phyloP scores from a whole-genome alignment of 208 protist species.

The Strigomonas culicis region DNA sequence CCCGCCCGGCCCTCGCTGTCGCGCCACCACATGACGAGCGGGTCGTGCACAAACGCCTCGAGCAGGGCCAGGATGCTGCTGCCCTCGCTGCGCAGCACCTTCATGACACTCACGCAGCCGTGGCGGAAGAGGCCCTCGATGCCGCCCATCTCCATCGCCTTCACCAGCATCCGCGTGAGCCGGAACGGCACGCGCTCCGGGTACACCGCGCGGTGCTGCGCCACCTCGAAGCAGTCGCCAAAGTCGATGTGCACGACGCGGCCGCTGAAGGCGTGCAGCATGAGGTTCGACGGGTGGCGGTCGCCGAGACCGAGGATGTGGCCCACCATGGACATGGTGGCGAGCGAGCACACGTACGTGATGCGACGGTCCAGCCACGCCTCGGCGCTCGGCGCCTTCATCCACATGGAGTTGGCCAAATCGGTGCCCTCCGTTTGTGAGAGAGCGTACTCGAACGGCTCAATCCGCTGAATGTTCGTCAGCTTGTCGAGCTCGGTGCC shows the following conservation, averaged over 20 bases:
- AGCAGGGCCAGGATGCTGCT: slow-evolving; percentile 98
- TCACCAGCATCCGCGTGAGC: slow-evolving; percentile 99
- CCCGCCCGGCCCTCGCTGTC: slow-evolving; percentile 21
- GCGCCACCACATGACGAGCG: slow-evolving; percentile 99
- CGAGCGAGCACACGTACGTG: slow-evolving; percentile 99
- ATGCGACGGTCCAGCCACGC: slow-evolving; percentile 98
- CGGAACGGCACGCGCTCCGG: slow-evolving; percentile 99
- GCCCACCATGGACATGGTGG: slow-evolving; percentile 99
- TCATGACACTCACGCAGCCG: slow-evolving; percentile 98
- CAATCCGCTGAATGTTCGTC: slow-evolving; percentile 97
- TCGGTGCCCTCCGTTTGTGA: slow-evolving; percentile 96
- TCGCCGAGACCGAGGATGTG: slow-evolving; percentile 99
- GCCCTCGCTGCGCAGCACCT: slow-evolving; percentile 97
- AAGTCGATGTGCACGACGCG: slow-evolving; percentile 99
- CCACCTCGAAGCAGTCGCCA: slow-evolving; percentile 99
- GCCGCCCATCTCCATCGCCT: slow-evolving; percentile 99
- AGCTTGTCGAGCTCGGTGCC: slow-evolving; percentile 94
- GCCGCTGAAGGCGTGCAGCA: slow-evolving; percentile 98
- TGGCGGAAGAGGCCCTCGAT: slow-evolving; percentile 99
- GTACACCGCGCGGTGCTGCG: slow-evolving; percentile 96
- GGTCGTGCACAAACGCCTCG: slow-evolving; percentile 99
- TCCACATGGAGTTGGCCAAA: slow-evolving; percentile 96
- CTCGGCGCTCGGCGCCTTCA: slow-evolving; percentile 95
- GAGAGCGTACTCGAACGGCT: slow-evolving; percentile 97
- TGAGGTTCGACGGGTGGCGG: slow-evolving; percentile 99